Evolutionary conservation across 306 rosid genomes (phyloP), one percentile per base, ranked within the genome.

Genomic region (Cyamopsis tetragonoloba): DNA sequence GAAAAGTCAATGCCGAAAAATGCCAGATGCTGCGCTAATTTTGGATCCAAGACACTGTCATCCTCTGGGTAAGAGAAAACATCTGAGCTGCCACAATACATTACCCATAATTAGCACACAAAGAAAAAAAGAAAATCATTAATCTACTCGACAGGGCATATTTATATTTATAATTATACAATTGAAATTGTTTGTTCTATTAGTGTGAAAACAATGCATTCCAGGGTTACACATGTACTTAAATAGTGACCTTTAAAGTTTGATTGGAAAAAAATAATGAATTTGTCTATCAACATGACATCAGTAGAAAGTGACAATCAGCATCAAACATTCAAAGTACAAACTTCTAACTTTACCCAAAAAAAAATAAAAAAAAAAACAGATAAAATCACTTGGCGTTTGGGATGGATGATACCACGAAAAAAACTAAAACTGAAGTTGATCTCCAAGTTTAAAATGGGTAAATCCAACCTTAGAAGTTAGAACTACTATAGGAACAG

Each of bases 1-100:
- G 97, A 93, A 72, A 93, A 93, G 73, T 93, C 90, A 44, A 93
- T 90, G 78, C 99, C 99, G 83, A 88, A 92, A 86, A 86, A 88
- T 23, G 96, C 89, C 35, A 93, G 84, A 80, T 93, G 99, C 23
- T 93, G 95, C 0, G 95, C 97, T 57, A 93, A 77, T 53, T 59
- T 91, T 68, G 97, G 99, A 68, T 93, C 97, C 76, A 86, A 67
- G 58, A 93, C 96, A 83, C 91, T 83, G 15, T 93, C 85, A 81
- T 90, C 98, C 88, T 89, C 98, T 44, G 96, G 92, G 77, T 93
- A 93, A 18, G 97, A 93, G 84, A 70, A 93, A 74, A 90, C 96
- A 80, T 93, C 99, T 93, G 97, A 93, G 82, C 97, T 89, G 89
- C 96, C 98, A 81, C 88, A 74, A 77, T 65, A 81, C 35, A 71